Percentiles rank a stretch among this genome's conserved stretches.
phyloP scores from a whole-genome alignment of 2,329 filamentous ascomycete species.

The Pseudopyricularia javanii region DNA sequence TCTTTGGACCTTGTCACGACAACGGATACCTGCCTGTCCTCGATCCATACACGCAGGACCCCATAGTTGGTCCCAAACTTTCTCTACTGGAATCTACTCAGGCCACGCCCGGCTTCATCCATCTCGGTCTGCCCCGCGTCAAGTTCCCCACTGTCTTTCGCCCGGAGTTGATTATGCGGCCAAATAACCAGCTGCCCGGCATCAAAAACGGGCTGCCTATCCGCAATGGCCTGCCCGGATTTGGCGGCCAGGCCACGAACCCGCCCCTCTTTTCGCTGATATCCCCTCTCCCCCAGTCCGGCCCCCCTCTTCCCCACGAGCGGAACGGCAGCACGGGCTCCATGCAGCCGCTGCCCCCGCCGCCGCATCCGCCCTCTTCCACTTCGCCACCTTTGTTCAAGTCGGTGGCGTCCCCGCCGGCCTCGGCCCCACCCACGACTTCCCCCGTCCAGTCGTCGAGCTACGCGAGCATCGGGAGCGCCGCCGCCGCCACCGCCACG shows the following conservation, averaged over 20 bases:
- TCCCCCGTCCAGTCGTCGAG: neutral
- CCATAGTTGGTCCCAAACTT: constrained; percentile 13
- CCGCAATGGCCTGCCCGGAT: neutral
- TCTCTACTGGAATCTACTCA: constrained; percentile 18
- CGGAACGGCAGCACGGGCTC: neutral
- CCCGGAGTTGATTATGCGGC: constrained; percentile 9
- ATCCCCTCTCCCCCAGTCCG: neutral
- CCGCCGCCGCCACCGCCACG: neutral
- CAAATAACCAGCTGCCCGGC: neutral
- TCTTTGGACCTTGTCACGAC: constrained; percentile 20
- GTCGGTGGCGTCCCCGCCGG: neutral
- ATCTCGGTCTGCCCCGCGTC: constrained; percentile 14
- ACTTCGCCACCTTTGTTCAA: constrained; percentile 10
- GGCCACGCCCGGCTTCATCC: constrained; percentile 16
- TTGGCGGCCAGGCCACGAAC: neutral
- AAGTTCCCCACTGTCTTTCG: constrained; percentile 17
- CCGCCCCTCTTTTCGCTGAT: neutral
- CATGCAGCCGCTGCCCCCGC: neutral
- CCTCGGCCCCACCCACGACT: neutral
- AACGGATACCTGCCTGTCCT: constrained; percentile 21
- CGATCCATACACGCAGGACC: constrained; percentile 17
- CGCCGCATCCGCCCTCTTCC: neutral
- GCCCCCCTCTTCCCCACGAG: neutral
- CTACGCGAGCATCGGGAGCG: constrained; percentile 1
- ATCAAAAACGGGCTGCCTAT: constrained; percentile 3